Evolutionary conservation across 805 yeast species (phyloP), one percentile per base, ranked within the genome.

Genomic region (Maudiozyma turicensis): DNA sequence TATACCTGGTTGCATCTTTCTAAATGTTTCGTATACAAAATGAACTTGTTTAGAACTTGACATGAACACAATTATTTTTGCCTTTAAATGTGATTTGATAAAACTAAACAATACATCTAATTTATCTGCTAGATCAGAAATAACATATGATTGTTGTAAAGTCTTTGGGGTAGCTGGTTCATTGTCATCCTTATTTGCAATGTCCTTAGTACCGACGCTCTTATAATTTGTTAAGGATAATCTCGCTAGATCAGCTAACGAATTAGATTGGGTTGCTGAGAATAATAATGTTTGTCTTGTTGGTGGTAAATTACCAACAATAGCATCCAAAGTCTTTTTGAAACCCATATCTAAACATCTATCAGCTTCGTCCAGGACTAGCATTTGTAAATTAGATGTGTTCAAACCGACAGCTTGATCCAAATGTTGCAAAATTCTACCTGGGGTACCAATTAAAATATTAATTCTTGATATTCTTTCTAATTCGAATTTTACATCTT

Each of bases 291-390:
- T 88, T 63, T 90, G 96, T 62, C 96, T 76, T 4, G 81, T 74
- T 9, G 84, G 79, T 0, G 96, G 95, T 52, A 89, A 69, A 63
- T 84, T 87, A 44, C 78, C 77, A 30, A 89, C 68, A 48, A 89
- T 89, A 32, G 83, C 84, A 63, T 90, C 96, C 52, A 89, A 68
- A 42, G 93, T 84, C 57, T 78, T 79, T 61, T 81, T 82, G 73
- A 89, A 89, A 7, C 96, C 96, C 95, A 90, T 86, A 67, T 89
- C 97, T 58, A 89, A 70, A 58, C 93, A 86, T 56, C 96, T 72
- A 62, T 89, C 97, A 0, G 96, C 96, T 66, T 89, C 97, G 65
- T 89, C 97, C 47, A 89, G 67, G 2, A 89, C 89, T 43, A 89
- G 68, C 61, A 84, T 77, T 65, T 89, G 91, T 52, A 89, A 68